Base-by-base conservation (phyloP, 139 green algal genomes). In the Chlamydomonas asymmetrica region DNA sequence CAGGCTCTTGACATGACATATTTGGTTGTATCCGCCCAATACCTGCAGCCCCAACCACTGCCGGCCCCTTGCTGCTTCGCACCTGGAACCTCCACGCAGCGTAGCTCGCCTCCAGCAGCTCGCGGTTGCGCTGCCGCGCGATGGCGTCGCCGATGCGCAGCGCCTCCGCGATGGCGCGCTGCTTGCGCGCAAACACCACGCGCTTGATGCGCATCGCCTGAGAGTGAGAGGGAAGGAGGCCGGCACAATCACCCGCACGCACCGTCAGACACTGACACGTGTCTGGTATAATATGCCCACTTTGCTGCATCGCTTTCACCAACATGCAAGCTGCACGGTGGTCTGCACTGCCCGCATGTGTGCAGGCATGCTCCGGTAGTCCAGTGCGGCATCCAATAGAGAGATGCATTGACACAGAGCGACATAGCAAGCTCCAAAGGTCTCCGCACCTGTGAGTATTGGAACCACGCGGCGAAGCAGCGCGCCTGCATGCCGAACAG, bases 91-190 rank as follows among this genome's bases (percentile, higher is more conserved):
- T 35, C 82, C 82, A 85, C 0, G 68, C 63, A 20, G 66, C 37
- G 45, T 85, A 85, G 13, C 61, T 63, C n/a, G 71, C 18, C 38
- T 75, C 43, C 70, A 80, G 49, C 67, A 85, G 67, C 75, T 84
- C 73, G 27, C 61, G 62, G 29, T 79, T 63, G 9, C 67, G 62
- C n/a, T 67, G 71, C 50, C 38, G 40, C 16, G 71, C 72, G 45
- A 90, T 78, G 63, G 76, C 71, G 45, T 88, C 79, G 2, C 85
- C 85, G 31, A 85, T 80, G 45, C 63, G 50, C 62, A 88, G 41
- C 4, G 85, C 85, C 68, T 86, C 75, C 35, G 66, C 52, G 2
- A 90, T 69, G 5, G 85, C 85, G 1, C 54, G 38, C 81, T 90
- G 85, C 79, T 90, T 90, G 41, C 79, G 74, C 1, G 70, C 56